Evolutionary conservation across 805 yeast species (phyloP), one percentile per base, ranked within the genome.

Genomic region (Ogataea trehalophila): DNA sequence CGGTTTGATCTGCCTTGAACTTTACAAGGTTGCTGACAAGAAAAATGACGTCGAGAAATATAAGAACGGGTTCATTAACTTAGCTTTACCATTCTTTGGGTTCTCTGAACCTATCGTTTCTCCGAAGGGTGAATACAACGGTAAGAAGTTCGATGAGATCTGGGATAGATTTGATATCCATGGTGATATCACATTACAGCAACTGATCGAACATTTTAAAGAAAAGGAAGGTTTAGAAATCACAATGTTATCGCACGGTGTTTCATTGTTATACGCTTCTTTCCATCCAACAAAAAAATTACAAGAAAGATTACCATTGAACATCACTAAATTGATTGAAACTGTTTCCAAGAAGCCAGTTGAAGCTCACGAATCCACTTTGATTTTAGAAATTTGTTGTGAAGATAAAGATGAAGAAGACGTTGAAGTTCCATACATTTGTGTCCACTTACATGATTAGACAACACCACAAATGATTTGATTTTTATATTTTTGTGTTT

Each of bases 41-140:
- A 81, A 84, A 61, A 77, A 74, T 36, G 82, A 83, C 56, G 77
- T 92, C 56, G 97, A 91, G 65, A 82, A 83, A 55, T 91, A 83
- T 71, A 91, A 88, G 72, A 92, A 94, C 66, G 97, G 99, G 3
- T 91, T 90, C 60, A 78, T 89, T 52, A 89, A 89, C 65, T 73
- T 94, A 69, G 97, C 97, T 2, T 77, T 94, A 52, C 98, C 99
- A 52, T 94, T 94, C 74, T 81, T 94, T 63, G 98, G 96, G 7
- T 94, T 94, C 66, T 88, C 97, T 11, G 99, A 94, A 71, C 99
- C 99, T 45, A 82, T 94, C 60, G 84, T 83, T 42, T 88, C 97
- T 36, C 79, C 86, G 41, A 83, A 87, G 69, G 85, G 87, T 48
- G 80, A 84, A 63, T 91, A 90, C 69, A 90, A 90, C 59, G 76